Base-by-base conservation (phyloP, 179 eudicot genomes). In the Corrigiola litoralis region DNA sequence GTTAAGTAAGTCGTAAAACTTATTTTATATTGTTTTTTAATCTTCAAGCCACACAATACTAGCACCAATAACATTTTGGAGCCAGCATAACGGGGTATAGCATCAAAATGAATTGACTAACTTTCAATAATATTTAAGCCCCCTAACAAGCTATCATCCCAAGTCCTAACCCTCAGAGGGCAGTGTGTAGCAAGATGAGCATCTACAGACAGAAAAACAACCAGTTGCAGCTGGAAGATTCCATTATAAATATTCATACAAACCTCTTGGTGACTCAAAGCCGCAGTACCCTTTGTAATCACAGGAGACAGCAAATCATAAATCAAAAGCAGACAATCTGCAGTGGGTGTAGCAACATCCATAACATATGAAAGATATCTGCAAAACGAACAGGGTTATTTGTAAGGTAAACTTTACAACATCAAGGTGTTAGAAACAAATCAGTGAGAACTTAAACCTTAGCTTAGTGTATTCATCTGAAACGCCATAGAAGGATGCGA, bases 301-400 rank as follows among this genome's bases (percentile, higher is more conserved):
- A 92, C 94, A 36, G 98, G 95, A 51, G 66, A 75, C 37, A 92
- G 75, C 67, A 87, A 61, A 58, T 87, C 95, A 76, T 85, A 71
- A 53, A 92, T 87, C 79, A 92, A 75, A 24, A 72, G 60, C 61
- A 92, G 84, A 75, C 98, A 92, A 72, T 92, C 95, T 37, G 96
- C 89, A 1, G 98, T 89, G 37, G 98, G 98, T 13, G 98, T 92
- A 31, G 96, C 98, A 60, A 92, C 95, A 73, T 92, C 96, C 96
- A 92, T 89, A 36, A 89, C 81, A 67, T 92, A 92, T 10, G 98
- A 82, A 60, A 92, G 92, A 68, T 92, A 92, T 70, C 98, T 92
- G 79, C 67, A 68, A 24, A 37, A 32, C 42, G n/a, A 31, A 66
- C 11, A 27, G 4, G 25, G 40, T 58, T 13, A 14, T 14, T 20